These are phyloP conservation scores for Pseudogymnoascus sp. DNA, from an alignment of 2,329 filamentous ascomycete species.

Conservation along the genomic window DNA sequence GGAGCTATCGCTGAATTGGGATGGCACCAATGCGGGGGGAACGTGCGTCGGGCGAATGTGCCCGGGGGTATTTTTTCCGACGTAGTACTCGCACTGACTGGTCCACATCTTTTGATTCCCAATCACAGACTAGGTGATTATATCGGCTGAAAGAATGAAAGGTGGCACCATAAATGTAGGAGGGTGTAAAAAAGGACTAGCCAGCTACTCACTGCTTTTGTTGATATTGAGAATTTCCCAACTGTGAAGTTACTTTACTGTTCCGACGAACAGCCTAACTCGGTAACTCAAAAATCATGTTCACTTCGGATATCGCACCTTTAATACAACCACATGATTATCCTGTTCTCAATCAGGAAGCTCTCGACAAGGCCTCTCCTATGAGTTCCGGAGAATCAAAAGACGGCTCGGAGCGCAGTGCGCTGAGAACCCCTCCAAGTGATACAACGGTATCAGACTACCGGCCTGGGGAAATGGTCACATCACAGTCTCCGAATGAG, in stretches of 20 bases:
- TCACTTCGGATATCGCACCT: background rate
- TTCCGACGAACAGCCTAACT: background rate
- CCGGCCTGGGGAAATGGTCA: background rate
- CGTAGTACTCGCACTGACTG: background rate
- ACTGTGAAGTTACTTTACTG: background rate
- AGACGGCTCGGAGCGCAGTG: background rate
- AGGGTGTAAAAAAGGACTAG: background rate
- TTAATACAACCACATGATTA: background rate
- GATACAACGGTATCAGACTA: background rate
- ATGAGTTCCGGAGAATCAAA: background rate
- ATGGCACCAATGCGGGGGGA: background rate
- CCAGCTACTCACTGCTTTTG: background rate
- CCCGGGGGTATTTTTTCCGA: background rate
- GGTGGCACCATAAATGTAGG: constrained; percentile 1
- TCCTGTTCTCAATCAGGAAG: background rate
- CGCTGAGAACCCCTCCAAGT: background rate
- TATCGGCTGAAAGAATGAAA: background rate
- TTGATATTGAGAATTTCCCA: background rate
- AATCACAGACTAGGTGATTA: background rate
- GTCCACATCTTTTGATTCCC: background rate
- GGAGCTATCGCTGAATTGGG: background rate
- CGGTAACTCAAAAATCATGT: background rate
- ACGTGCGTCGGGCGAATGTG: background rate
- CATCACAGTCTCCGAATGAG: background rate
- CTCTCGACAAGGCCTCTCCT: background rate